Evolutionary conservation across 2,329 filamentous ascomycete species (phyloP).

Genomic region (Xylariaceae sp.): DNA sequence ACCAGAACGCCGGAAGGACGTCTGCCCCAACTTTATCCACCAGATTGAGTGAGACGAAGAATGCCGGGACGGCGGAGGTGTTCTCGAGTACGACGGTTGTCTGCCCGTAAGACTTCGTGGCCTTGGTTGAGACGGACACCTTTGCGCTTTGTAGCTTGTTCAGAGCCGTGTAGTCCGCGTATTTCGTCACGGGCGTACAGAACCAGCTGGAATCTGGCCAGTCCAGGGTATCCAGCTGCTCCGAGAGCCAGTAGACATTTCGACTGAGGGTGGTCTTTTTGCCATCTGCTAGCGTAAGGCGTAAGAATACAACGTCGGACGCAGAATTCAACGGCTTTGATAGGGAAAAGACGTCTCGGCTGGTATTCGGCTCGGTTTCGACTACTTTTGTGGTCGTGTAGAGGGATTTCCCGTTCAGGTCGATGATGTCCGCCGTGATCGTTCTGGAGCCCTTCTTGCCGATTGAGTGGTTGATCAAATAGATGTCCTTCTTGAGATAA

Average conservation of each 20-base stretch:
- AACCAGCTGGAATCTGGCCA: slow-evolving; percentile 56
- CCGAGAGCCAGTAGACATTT: slow-evolving; percentile 56
- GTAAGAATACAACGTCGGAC: slow-evolving; percentile 44
- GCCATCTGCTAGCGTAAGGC: slow-evolving; percentile 40
- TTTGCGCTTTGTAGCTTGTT: slow-evolving; percentile 34
- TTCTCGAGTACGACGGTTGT: slow-evolving; percentile 45
- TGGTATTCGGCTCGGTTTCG: slow-evolving; percentile 41
- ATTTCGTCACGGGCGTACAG: slow-evolving; percentile 50
- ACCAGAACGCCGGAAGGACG: slow-evolving; percentile 50
- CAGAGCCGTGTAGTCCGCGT: slow-evolving; percentile 44
- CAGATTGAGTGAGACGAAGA: slow-evolving; percentile 51
- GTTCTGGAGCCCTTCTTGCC: slow-evolving; percentile 35
- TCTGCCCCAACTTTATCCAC: slow-evolving; percentile 41
- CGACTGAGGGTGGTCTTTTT: slow-evolving; percentile 39
- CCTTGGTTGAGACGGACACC: slow-evolving; percentile 30
- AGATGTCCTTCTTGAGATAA: slow-evolving; percentile 41
- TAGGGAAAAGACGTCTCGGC: slow-evolving; percentile 34
- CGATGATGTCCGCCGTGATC: slow-evolving; percentile 46
- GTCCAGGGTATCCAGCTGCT: slow-evolving; percentile 42
- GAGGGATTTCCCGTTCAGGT: slow-evolving; percentile 40
- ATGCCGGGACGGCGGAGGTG: slow-evolving; percentile 45
- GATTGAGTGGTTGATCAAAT: slow-evolving; percentile 50
- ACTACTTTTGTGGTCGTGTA: slow-evolving; percentile 29
- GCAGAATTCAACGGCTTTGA: slow-evolving; percentile 30
- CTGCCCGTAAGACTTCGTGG: slow-evolving; percentile 1